Base-by-base conservation (phyloP, 106 monocot species). In the Acorus calamus region DNA sequence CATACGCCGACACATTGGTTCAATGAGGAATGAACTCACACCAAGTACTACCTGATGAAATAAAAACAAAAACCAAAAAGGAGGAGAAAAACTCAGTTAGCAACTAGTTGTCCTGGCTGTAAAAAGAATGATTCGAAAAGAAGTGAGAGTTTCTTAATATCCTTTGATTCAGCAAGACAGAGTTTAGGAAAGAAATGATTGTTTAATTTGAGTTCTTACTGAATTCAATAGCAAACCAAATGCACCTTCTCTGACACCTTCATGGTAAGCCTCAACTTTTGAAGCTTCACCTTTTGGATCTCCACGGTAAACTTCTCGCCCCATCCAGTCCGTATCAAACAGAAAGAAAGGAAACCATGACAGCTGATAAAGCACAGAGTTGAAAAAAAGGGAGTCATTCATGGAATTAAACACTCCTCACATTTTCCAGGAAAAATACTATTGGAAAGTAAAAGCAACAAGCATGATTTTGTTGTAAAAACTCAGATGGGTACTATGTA, bases 321-420 rank as follows among this genome's bases (percentile, higher is more conserved):
- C 98, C 98, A 99, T 99, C 98, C 98, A 99, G 68, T 99, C 98
- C 44, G 92, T 99, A 64, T 92, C 98, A 69, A 99, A 99, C 62
- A 99, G 91, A 66, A 99, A 99, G 59, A 99, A 99, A 8, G 98
- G 92, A 68, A 99, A 99, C 98, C 98, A 99, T 63, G 98, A 92
- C 8, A 83, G 59, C 98, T 99, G 85, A 62, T 49, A 44, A 11
- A 60, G 47, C 4, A 49, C 51, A 47, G 9, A 42, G 14, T 28
- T 28, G 28, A 28, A 28, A 28, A 28, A 28, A 28, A 28, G 28
- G 28, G 28, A 28, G 28, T 28, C 28, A 28, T 28, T 28, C 28
- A 1, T 28, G 28, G 28, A 28, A 28, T 28, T 28, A 28, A 28
- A 28, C 28, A 28, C 28, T 28, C 28, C 28, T 28, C 28, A 28